Evolutionary conservation across 1,284 basidiomycete genomes (phyloP).

Genomic region (Austropuccinia psidii): DNA sequence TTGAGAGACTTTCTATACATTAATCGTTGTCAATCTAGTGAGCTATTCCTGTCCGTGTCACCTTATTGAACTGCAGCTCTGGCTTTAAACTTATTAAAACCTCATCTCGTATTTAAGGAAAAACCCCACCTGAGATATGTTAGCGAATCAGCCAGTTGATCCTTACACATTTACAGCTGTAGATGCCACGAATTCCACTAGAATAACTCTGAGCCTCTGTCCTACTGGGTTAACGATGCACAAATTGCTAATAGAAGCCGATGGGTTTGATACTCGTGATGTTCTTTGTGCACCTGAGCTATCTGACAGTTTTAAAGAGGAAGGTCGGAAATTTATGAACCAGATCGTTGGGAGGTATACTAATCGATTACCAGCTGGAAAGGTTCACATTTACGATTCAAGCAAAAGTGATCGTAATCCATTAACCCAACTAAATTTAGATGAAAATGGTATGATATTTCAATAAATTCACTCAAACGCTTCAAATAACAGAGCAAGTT

Average conservation of each 20-base stretch:
- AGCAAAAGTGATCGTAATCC: background rate
- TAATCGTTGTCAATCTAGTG: too few species aligned
- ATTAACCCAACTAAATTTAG: conserved; percentile 3
- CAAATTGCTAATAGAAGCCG: background rate
- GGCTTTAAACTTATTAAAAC: too few species aligned
- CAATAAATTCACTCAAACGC: too few species aligned
- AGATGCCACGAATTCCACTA: too few species aligned
- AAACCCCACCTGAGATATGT: too few species aligned
- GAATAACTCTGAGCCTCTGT: background rate
- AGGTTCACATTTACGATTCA: background rate
- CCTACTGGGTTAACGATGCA: conserved; percentile 19
- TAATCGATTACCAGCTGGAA: conserved; percentile 25
- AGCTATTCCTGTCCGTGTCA: too few species aligned
- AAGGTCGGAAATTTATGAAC: conserved; percentile 32
- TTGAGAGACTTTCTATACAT: too few species aligned
- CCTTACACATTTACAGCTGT: too few species aligned
- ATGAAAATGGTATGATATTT: background rate
- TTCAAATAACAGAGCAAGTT: too few species aligned
- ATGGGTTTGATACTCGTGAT: background rate
- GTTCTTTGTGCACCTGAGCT: conserved; percentile 19
- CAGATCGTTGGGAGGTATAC: conserved; percentile 27
- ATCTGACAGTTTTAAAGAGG: background rate
- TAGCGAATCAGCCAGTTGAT: too few species aligned
- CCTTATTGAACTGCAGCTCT: too few species aligned
- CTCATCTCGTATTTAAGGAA: too few species aligned